Base-by-base conservation (phyloP, 305 asterid genomes). In the Stenogyne calaminthoides region DNA sequence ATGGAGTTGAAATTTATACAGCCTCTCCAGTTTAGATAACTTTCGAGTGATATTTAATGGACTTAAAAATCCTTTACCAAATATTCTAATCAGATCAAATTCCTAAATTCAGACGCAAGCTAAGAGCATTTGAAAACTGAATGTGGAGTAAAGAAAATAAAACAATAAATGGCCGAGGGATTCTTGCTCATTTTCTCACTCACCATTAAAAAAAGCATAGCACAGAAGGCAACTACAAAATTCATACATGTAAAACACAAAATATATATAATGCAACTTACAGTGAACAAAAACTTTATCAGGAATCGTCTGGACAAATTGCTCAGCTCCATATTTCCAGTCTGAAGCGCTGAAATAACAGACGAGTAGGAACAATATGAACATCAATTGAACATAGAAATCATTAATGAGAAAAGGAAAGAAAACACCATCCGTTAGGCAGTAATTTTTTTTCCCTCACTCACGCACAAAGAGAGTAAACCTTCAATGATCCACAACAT, bases 261-360 rank as follows among this genome's bases (percentile, higher is more conserved):
- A 29, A 5, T 20, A 68, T 19, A 39, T 14, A 29, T 18, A 77
- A 69, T 36, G 77, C 22, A 59, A 72, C 95, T 83, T 78, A 88
- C 95, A 82, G 77, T 87, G 92, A 80, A 85, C 92, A 32, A 72
- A 81, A 58, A 87, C 86, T 87, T 80, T 87, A 76, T 83, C 89
- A 3, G 95, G 85, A 66, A 83, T 83, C 55, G 9, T 77, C 80
- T 73, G 70, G 25, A 83, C 83, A 80, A 88, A 85, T 59, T 80
- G 83, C 77, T 85, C 89, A 10, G 95, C 92, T 22, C 80, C 92
- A 73, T 75, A 88, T 72, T 83, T 87, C 95, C 95, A 88, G 75
- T 88, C 87, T 14, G 80, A 66, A 4, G 81, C 80, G 81, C 95
- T 88, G 92, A 73, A 42, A 64, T 34, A 47, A 67, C 39, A 61